Evolutionary conservation across 176 grass and related monocot genomes (phyloP).

Genomic region (Eremochloa ophiuroides): DNA sequence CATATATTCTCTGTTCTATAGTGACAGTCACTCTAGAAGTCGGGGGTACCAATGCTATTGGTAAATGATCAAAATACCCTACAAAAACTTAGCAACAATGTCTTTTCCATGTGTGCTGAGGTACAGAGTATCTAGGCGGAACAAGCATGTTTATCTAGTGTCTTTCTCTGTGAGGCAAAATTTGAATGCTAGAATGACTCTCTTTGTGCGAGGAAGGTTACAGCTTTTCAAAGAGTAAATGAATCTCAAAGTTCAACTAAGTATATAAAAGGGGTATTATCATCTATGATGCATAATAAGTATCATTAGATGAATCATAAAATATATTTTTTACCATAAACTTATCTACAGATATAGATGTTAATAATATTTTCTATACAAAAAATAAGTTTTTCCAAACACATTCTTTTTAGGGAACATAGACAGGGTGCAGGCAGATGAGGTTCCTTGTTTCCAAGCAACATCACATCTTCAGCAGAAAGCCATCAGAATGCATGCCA

Average conservation of each 20-base stretch:
- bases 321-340: neutral
- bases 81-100: neutral
- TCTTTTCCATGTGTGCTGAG: too few relatives aligned
- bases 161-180: neutral
- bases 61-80: neutral
- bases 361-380: neutral
- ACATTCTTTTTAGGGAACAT: neutral
- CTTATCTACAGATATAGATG: neutral
- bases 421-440: neutral
- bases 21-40: neutral
- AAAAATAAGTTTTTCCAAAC: too few relatives aligned
- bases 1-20: neutral
- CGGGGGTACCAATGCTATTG: neutral
- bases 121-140: too few relatives aligned
- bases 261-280: neutral
- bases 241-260: too few relatives aligned
- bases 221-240: too few relatives aligned
- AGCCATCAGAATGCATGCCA: slow-evolving; percentile 25
- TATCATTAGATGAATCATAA: neutral
- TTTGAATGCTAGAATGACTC: neutral
- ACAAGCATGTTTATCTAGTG: too few relatives aligned
- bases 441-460: slow-evolving; percentile 46
- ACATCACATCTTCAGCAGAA: slow-evolving; percentile 40
- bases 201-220: too few relatives aligned
- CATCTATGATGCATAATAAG: neutral